phyloP scores from a whole-genome alignment of 2,329 filamentous ascomycete species.

The Cercospora canescens region DNA sequence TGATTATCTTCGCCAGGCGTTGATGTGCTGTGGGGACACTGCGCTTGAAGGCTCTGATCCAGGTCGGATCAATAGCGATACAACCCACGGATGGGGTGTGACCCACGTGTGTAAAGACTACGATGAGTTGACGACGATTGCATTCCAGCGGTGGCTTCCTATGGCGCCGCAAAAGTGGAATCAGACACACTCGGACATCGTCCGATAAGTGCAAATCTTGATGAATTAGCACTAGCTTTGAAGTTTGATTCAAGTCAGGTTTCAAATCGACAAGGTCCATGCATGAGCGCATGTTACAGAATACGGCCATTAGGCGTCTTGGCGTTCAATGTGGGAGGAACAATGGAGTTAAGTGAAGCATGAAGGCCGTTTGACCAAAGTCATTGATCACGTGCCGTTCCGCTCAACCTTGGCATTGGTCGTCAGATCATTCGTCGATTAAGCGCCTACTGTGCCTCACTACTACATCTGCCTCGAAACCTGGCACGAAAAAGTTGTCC shows the following conservation, averaged over 20 bases:
- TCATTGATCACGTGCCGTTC: too few species aligned
- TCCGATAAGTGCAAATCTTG: too few species aligned
- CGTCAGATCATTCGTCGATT: not conserved
- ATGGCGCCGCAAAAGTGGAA: not conserved
- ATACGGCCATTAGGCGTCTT: too few species aligned
- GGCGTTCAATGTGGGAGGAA: too few species aligned
- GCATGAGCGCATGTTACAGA: too few species aligned
- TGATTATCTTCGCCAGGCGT: not conserved
- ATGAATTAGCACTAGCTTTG: too few species aligned
- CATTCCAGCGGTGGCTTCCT: not conserved
- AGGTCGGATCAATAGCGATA: not conserved
- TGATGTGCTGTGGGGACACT: not conserved
- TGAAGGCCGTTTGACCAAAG: too few species aligned
- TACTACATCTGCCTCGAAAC: not conserved
- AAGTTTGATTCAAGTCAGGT: too few species aligned
- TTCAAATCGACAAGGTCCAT: too few species aligned
- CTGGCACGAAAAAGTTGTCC: not conserved
- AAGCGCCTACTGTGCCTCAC: not conserved
- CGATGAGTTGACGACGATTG: not conserved
- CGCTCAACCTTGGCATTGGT: not conserved
- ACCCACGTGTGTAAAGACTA: not conserved
- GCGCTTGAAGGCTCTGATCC: not conserved
- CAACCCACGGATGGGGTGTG: not conserved
- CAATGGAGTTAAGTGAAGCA: too few species aligned
- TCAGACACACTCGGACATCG: not conserved